Evolutionary conservation across 345 rosid genomes (phyloP), one percentile per base, ranked within the genome.

Genomic region (Streptanthus diversifolius): DNA sequence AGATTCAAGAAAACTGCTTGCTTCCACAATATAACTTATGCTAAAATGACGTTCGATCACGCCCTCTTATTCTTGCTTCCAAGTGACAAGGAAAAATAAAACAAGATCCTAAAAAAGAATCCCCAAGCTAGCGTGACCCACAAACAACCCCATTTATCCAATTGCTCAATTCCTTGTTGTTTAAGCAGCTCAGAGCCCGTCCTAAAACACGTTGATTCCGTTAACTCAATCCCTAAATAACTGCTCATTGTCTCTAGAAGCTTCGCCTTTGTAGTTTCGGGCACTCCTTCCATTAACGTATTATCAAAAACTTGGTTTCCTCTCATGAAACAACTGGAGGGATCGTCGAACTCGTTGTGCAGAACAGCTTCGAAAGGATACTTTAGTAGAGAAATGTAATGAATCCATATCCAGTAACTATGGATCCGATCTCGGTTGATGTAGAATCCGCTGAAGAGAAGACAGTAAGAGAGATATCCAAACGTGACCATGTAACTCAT

Each of bases 121-220:
- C 98, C 98, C 96, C 95, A 89, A n/a, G 92, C 98, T 41, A 93
- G 27, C 18, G 90, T 85, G 17, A 93, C 77, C 92, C 89, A 88
- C 74, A 93, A 70, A 83, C 98, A 93, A 55, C 74, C 77, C 98
- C 98, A 89, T 68, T 88, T 91, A 77, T 72, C 80, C n/a, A 93
- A 36, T 9, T 88, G 84, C 1, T 85, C 83, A 2, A 93, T 75
- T n/a, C 91, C 97, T 47, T 85, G 92, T 44, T 79, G 82, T 65
- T 49, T 57, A 77, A 91, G 57, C 8, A 87, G 52, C 52, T 88
- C 90, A 29, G 60, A 30, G 0, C 93, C 98, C 0, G 88, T 91
- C 8, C 85, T 89, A 75, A 91, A 76, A 70, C 97, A 93, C 3
- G 93, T 85, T 2, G 90, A 71, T 55, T 82, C 70, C 1, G 88